phyloP scores from a whole-genome alignment of 73 alveolate genomes.

The Paramecium sexaurelia region DNA sequence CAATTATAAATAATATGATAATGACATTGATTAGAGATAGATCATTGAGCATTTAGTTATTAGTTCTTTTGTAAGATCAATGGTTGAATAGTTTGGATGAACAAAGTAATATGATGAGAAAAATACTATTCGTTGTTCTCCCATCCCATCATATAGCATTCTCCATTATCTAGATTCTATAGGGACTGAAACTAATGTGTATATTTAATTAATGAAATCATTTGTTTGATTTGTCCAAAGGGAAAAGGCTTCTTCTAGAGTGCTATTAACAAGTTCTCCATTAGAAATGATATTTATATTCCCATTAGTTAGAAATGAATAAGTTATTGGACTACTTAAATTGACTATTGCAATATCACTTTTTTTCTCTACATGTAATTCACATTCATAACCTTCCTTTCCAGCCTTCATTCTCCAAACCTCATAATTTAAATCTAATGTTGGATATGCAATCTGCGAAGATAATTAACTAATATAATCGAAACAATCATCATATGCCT shows the following conservation, averaged over 20 bases:
- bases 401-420: constrained; percentile 25
- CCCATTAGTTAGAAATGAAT: background rate
- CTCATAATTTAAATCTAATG: background rate
- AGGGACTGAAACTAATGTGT: background rate
- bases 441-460: background rate
- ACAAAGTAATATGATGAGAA: background rate
- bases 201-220: background rate
- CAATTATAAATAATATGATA: background rate
- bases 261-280: background rate
- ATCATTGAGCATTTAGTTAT: background rate
- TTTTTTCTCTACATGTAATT: background rate
- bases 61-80: background rate
- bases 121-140: background rate
- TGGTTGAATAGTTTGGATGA: background rate
- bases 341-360: background rate
- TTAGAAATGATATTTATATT: background rate
- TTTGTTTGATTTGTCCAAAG: background rate
- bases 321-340: background rate
- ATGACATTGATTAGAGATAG: background rate
- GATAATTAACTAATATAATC: background rate
- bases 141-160: constrained; percentile 20
- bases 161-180: constrained; percentile 15
- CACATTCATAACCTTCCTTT: background rate
- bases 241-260: background rate
- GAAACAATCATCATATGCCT: background rate